A percentile compares a stretch with the other conserved stretches of the same genome.
Conservation (phyloP, 106 monocot genomes). For the Dioscorea zingiberensis region DNA sequence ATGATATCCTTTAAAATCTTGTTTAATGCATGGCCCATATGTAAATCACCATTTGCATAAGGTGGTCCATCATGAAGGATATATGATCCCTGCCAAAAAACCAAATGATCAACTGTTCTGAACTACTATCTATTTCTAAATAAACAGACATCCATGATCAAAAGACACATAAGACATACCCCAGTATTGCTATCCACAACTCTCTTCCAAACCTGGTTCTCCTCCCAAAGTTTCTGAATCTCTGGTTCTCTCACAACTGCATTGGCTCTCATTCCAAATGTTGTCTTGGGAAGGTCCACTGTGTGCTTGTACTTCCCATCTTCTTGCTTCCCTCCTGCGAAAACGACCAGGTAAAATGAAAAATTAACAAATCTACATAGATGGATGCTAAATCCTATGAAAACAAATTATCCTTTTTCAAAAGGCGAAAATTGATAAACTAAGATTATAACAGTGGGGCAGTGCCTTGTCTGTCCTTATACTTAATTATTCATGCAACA, state of each 20-base stretch:
- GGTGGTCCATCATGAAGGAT: constrained; percentile 97
- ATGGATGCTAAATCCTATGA: too few species aligned
- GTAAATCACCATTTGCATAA: constrained; percentile 95
- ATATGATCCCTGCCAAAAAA: constrained; percentile 56
- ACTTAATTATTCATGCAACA: too few species aligned
- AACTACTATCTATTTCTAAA: too few species aligned
- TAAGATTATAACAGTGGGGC: too few species aligned
- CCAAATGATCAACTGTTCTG: background rate
- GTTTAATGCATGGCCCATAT: constrained; percentile 97
- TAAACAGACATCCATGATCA: background rate
- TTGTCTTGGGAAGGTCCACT: constrained; percentile 82
- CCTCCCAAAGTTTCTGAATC: constrained; percentile 93
- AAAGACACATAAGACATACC: constrained; percentile 32
- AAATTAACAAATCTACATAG: too few species aligned
- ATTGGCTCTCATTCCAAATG: constrained; percentile 90
- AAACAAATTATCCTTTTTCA: too few species aligned
- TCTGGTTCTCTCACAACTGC: constrained; percentile 76
- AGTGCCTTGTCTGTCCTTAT: too few species aligned
- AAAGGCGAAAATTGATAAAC: too few species aligned
- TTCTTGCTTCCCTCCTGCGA: constrained; percentile 52
- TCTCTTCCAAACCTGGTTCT: constrained; percentile 72
- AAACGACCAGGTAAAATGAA: too few species aligned
- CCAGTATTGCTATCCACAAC: constrained; percentile 73
- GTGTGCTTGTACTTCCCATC: constrained; percentile 93
- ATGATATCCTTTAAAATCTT: constrained; percentile 98